Percentiles rank a stretch among this genome's conserved stretches.
Conservation (phyloP, 1,139 yeast genomes). For the Lodderomyces elongisporus region DNA sequence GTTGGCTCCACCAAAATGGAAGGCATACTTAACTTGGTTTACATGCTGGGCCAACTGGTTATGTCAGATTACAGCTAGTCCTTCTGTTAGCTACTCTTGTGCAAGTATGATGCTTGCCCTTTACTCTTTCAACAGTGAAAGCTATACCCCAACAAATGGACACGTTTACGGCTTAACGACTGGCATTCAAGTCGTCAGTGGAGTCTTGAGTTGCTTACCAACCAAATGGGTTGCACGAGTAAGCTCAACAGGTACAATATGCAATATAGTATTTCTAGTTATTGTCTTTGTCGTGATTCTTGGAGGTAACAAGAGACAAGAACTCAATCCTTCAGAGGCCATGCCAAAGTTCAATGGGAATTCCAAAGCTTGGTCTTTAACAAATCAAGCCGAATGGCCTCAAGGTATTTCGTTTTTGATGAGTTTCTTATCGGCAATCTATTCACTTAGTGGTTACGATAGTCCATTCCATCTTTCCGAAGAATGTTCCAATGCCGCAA, state of each 20-base stretch:
- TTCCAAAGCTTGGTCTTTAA: slow-evolving; percentile 51
- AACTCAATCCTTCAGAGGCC: slow-evolving; percentile 16
- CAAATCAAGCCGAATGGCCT: slow-evolving; percentile 65
- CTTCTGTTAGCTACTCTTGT: slow-evolving; percentile 58
- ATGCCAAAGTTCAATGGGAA: slow-evolving; percentile 46
- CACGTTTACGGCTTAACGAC: slow-evolving; percentile 49
- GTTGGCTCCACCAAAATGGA: slow-evolving; percentile 49
- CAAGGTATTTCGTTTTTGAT: slow-evolving; percentile 57
- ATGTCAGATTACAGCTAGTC: slow-evolving; percentile 43
- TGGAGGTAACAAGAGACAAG: slow-evolving; percentile 45
- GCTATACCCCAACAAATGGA: slow-evolving; percentile 43
- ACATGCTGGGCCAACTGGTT: slow-evolving; percentile 56
- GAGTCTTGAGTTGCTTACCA: slow-evolving; percentile 44
- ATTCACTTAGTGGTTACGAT: slow-evolving; percentile 78
- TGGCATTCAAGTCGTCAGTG: slow-evolving; percentile 49
- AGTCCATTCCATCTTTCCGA: slow-evolving; percentile 62
- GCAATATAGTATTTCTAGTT: slow-evolving; percentile 48
- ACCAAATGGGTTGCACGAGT: slow-evolving; percentile 56
- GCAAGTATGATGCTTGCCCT: slow-evolving; percentile 59
- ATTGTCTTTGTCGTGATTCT: slow-evolving; percentile 56
- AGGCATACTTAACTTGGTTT: slow-evolving; percentile 53
- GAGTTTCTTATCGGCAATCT: slow-evolving; percentile 61
- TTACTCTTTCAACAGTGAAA: slow-evolving; percentile 29
- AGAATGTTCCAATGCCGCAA: slow-evolving; percentile 63
- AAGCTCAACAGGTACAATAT: slow-evolving; percentile 48